Evolutionary conservation across 1,284 basidiomycete genomes (phyloP).

Genomic region (Cryptococcus sp.): DNA sequence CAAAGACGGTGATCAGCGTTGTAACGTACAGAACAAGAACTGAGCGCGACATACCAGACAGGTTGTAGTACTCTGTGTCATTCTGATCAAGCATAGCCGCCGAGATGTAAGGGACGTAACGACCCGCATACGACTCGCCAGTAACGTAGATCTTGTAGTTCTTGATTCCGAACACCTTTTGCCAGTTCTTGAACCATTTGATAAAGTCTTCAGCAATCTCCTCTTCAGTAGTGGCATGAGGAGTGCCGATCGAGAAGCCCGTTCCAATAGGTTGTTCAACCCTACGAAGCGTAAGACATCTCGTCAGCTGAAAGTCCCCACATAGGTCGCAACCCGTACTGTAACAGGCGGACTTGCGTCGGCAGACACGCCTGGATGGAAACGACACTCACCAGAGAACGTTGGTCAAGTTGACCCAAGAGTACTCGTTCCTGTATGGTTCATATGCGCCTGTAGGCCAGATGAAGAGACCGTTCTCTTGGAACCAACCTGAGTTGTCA

Average conservation of each 20-base stretch:
- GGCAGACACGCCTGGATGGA: background rate
- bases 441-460: constrained; percentile 68
- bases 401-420: constrained; percentile 70
- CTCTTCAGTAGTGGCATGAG: constrained; percentile 58
- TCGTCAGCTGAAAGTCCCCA: too few relatives aligned
- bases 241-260: constrained; percentile 72
- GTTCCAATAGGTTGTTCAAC: constrained; percentile 75
- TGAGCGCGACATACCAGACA: constrained; percentile 10
- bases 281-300: background rate
- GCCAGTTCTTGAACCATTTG: constrained; percentile 27
- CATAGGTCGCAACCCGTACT: too few relatives aligned
- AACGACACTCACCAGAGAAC: constrained; percentile 27
- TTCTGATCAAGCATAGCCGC: constrained; percentile 30
- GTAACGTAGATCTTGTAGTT: constrained; percentile 38
- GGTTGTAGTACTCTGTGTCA: constrained; percentile 27
- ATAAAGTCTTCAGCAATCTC: constrained; percentile 48
- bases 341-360: too few relatives aligned
- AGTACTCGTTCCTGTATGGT: constrained; percentile 67
- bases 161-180: constrained; percentile 22
- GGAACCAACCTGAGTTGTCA: constrained; percentile 57
- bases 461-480: constrained; percentile 77
- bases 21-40: too few relatives aligned
- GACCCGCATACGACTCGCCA: constrained; percentile 50
- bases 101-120: constrained; percentile 54
- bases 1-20: too few relatives aligned